Evolutionary conservation across 352 stramenopile species (phyloP).

Genomic region (Hyphochytrium catenoides): DNA sequence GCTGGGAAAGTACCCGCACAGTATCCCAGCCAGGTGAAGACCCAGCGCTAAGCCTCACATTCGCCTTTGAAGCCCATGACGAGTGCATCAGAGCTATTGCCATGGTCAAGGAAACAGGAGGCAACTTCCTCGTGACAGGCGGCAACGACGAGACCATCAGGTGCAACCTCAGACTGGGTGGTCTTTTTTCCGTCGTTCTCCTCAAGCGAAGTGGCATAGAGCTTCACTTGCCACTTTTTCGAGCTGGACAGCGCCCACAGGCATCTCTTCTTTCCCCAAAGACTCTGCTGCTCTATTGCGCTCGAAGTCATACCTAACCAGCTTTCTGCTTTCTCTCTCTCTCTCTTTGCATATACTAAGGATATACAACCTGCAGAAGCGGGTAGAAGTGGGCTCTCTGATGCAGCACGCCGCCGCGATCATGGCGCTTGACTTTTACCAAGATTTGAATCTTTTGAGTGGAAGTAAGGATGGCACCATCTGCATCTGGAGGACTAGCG

Average conservation of each 20-base stretch:
- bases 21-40: slow-evolving; percentile 4
- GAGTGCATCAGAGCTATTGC: slow-evolving; percentile 62
- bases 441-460: slow-evolving; percentile 56
- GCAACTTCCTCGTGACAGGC: slow-evolving; percentile 50
- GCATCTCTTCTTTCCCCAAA: too few species aligned
- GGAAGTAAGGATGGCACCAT: slow-evolving; percentile 61
- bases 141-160: slow-evolving; percentile 65
- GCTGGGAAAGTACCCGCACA: slow-evolving; percentile 22
- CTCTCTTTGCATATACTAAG: slow-evolving; percentile 11
- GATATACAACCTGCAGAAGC: slow-evolving; percentile 65
- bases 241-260: too few species aligned
- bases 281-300: too few species aligned
- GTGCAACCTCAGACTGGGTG: slow-evolving; percentile 11
- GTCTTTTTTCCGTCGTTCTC: too few species aligned
- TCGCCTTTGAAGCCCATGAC: slow-evolving; percentile 45
- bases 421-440: slow-evolving; percentile 59
- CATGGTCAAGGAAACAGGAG: slow-evolving; percentile 42
- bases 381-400: slow-evolving; percentile 50
- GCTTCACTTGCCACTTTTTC: too few species aligned
- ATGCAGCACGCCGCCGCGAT: slow-evolving; percentile 53
- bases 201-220: too few species aligned
- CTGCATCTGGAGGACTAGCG: slow-evolving; percentile 61
- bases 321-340: slow-evolving; percentile 3
- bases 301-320: too few species aligned
- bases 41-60: slow-evolving; percentile 42